Conservation (phyloP, 2,329 filamentous ascomycete species). For the Alternaria incomplexa region DNA sequence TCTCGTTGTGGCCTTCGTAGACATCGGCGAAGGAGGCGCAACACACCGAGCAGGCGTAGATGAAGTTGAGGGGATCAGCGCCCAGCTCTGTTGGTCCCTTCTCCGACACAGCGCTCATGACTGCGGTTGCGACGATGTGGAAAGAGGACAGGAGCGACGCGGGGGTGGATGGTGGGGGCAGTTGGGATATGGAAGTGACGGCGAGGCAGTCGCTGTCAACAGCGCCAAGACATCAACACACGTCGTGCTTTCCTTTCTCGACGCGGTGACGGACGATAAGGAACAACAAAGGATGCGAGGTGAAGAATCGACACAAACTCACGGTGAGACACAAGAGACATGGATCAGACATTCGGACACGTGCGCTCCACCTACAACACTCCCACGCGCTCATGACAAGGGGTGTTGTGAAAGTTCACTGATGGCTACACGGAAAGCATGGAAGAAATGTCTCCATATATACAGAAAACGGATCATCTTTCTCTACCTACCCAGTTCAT, state of each 20-base stretch:
- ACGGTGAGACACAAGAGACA: neutral
- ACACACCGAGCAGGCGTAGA: conserved; percentile 58
- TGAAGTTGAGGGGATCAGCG: conserved; percentile 49
- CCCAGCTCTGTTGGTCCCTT: conserved; percentile 34
- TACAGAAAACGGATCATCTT: conserved; percentile 32
- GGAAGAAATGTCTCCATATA: conserved; percentile 31
- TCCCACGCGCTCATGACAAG: neutral
- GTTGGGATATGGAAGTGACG: neutral
- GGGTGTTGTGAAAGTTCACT: neutral
- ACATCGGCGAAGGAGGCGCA: conserved; percentile 54
- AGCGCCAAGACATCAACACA: conserved; percentile 23
- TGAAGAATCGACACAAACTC: neutral
- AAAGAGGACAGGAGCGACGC: neutral
- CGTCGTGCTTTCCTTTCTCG: conserved; percentile 9
- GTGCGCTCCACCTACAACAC: neutral
- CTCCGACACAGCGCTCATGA: conserved; percentile 20
- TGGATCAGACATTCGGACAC: neutral
- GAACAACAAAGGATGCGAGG: neutral
- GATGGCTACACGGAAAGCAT: neutral
- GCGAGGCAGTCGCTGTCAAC: conserved; percentile 20
- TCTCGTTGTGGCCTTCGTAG: conserved; percentile 48
- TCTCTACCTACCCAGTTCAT: conserved; percentile 11
- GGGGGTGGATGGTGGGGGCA: neutral
- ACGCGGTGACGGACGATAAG: neutral
- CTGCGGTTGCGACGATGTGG: neutral